These are phyloP conservation scores for Cicer yamashitae DNA, from an alignment of 306 rosid genomes.

Conservation along the genomic window DNA sequence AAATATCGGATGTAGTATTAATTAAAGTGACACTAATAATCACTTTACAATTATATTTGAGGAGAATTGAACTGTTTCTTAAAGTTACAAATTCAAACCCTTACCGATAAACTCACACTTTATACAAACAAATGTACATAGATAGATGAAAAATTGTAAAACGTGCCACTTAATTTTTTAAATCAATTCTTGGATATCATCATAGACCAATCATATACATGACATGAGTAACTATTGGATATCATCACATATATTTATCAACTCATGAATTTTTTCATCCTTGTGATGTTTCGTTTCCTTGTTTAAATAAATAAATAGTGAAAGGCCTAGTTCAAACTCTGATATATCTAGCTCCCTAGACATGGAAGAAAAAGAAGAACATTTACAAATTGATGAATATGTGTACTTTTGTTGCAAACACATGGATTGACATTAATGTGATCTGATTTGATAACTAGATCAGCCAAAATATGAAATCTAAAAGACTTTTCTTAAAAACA, in stretches of 20 bases:
- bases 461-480: conserved; percentile 19
- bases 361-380: background rate
- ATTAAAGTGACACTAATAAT: too few relatives aligned
- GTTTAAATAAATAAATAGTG: background rate
- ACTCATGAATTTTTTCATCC: too few relatives aligned
- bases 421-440: conserved; percentile 22
- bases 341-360: too few relatives aligned
- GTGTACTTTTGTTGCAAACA: conserved; percentile 1
- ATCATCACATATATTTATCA: too few relatives aligned
- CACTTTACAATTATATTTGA: too few relatives aligned
- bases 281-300: background rate
- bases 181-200: background rate
- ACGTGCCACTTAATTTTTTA: background rate
- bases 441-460: conserved; percentile 16
- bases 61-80: too few relatives aligned
- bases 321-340: background rate
- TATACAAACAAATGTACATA: background rate
- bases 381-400: conserved; percentile 11
- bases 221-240: too few relatives aligned
- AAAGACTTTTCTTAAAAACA: background rate
- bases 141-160: conserved; percentile 9
- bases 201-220: background rate
- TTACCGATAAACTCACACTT: too few relatives aligned
- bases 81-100: too few relatives aligned
- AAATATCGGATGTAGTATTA: too few relatives aligned